Base-by-base conservation (phyloP, 108 stramenopile species). In the Nitzschia palea region DNA sequence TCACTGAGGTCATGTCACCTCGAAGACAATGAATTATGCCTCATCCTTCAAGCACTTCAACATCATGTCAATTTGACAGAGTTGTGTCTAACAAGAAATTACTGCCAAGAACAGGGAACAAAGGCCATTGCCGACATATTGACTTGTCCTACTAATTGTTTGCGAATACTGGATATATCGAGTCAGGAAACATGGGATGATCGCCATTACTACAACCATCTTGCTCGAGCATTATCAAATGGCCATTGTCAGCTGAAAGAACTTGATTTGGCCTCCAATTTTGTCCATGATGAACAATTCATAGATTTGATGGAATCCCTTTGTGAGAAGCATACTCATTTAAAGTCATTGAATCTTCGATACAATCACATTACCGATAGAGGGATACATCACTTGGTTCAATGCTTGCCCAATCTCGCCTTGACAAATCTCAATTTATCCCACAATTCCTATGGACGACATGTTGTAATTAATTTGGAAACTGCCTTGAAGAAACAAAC, bases 101-200 rank as follows among this genome's bases (percentile, higher is more conserved):
- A 44, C 36, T 65, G 65, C 15, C 65, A 53, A 53, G 35, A 27
- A 1, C 34, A 65, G 4, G 65, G 51, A 3, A 53, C 35, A 18
- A 18, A 48, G 33, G 34, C 50, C 27, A 12, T 65, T 33, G 50
- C 34, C 5, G 18, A 15, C 1, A 6, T 62, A 22, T 53, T 65
- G 27, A 20, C 32, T 9, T 14, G 35, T 18, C 33, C 59, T 12
- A 17, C 52, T 1, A 26, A 20, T 8, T 31, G 52, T 4, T 25
- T 65, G 1, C 2, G 23, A 23, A 8, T 29, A 26, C 35, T 65
- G 10, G 42, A 54, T 15, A 28, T 65, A 4, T 35, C 65, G 1
- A 37, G 45, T 53, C 65, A 65, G 40, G 65, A 65, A 3, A 47
- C 30, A 1, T 65, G 65, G 65, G 65, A 65, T 22, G 43, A 37